Percentiles rank a stretch among this genome's conserved stretches.
Evolutionary conservation across 1,284 basidiomycete genomes (phyloP).

Genomic region (Uromyces viciae-fabae): DNA sequence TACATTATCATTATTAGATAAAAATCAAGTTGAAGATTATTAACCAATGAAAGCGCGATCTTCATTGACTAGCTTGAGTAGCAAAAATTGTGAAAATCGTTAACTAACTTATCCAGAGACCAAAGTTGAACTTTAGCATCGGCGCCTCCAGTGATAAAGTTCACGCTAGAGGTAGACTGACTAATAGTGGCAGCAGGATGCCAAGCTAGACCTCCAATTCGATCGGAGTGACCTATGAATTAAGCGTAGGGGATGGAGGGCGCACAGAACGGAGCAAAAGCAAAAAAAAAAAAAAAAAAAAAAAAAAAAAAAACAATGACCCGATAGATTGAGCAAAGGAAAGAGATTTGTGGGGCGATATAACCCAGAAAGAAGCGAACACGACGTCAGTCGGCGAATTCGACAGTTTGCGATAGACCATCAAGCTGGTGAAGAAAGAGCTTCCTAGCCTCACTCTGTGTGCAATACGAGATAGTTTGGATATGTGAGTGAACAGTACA

Average conservation of each 20-base stretch:
- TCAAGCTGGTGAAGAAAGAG: constrained; percentile 3
- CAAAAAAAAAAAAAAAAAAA: neutral
- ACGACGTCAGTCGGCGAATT: constrained; percentile 42
- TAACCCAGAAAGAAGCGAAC: constrained; percentile 20
- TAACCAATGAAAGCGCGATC: neutral
- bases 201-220: constrained; percentile 93
- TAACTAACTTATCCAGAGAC: constrained; percentile 61
- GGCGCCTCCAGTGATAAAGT: constrained; percentile 84
- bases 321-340: neutral
- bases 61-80: neutral
- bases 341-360: neutral
- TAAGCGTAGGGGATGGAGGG: neutral
- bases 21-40: neutral
- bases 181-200: constrained; percentile 87
- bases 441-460: constrained; percentile 33
- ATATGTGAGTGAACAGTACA: constrained; percentile 19
- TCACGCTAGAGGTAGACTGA: constrained; percentile 67
- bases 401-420: constrained; percentile 15
- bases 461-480: constrained; percentile 31
- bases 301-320: neutral
- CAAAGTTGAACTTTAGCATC: constrained; percentile 82
- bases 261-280: constrained; percentile 14
- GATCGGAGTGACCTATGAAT: constrained; percentile 73
- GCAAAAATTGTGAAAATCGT: neutral
- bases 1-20: no score